Evolutionary conservation across 2,329 filamentous ascomycete species (phyloP), one percentile per base, ranked within the genome.

Genomic region (Xylaria sp.): DNA sequence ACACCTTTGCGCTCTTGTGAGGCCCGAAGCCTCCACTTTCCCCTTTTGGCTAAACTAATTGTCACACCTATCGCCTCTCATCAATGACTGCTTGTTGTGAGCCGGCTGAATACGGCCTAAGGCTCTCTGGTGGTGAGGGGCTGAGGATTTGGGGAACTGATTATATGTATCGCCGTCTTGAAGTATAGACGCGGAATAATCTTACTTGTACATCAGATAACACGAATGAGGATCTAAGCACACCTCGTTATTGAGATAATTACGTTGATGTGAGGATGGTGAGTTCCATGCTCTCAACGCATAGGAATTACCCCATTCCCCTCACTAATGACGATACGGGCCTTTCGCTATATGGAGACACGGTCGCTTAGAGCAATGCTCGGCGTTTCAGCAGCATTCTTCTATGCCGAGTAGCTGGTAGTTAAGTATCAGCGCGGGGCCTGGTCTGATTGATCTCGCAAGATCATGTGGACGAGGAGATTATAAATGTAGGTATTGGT

Each of bases 1-100:
- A 15, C 9, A 15, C 15, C 49, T 20, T 28, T 33, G 43, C 31
- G 43, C 8, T 52, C 39, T 36, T 59, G 39, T 12, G 43, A 31
- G 41, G n/a, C n/a, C 23, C 51, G n/a, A 64, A 57, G 18, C 52
- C 67, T 67, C 67, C 67, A 67, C 67, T 69, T 69, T 69, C 67
- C 67, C 43, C 39, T 67, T 69, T 64, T 55, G 67, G 67, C 67
- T 60, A 60, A 68, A 63, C 67, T 60, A 60, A 68, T 64, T 64
- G 49, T 51, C 36, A 55, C 36, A 51, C 36, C 46, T 23, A 13
- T 39, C n/a, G 12, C 23, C 15, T 65, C 46, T 48, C 18, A 36
- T n/a, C 54, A 20, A 43, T 28, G 10, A 2, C 4, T 43, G 8
- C 25, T 18, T 41, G 23, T 20, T 28, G 28, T 28, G 2, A 54